Percentiles rank a stretch among this genome's conserved stretches.
Conservation (phyloP, 306 rosid genomes). For the Fragaria nilgerrensis region DNA sequence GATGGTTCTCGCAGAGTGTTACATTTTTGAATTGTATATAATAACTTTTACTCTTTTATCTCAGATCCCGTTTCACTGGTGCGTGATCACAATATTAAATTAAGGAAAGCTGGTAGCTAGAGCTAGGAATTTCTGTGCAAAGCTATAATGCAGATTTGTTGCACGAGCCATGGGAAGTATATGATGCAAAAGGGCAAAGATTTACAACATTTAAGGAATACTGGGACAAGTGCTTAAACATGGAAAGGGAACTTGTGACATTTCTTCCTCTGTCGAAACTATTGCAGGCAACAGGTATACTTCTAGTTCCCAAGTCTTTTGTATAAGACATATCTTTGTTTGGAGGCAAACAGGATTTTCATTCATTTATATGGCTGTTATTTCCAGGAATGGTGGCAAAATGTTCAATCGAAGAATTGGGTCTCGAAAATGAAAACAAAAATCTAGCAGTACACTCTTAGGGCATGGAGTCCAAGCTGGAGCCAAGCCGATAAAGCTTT, state of each 20-base stretch:
- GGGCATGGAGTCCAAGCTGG: slow-evolving; percentile 99
- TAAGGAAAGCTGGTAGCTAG: slow-evolving; percentile 57
- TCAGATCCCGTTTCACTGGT: slow-evolving; percentile 89
- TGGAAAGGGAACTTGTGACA: slow-evolving; percentile 52
- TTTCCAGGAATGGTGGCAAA: slow-evolving; percentile 46
- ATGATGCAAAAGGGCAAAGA: slow-evolving; percentile 61
- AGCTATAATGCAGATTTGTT: slow-evolving; percentile 88
- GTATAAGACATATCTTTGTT: background rate
- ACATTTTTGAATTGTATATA: background rate
- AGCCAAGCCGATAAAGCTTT: slow-evolving; percentile 68
- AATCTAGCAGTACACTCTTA: slow-evolving; percentile 80
- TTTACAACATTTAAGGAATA: slow-evolving; percentile 71
- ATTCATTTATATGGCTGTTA: slow-evolving; percentile 20
- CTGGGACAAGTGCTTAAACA: slow-evolving; percentile 71
- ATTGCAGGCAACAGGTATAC: slow-evolving; percentile 60
- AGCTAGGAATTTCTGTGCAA: slow-evolving; percentile 72
- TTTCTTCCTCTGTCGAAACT: slow-evolving; percentile 70
- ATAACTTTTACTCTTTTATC: background rate
- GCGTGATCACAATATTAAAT: slow-evolving; percentile 60
- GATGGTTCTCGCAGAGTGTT: background rate
- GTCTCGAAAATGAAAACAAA: slow-evolving; percentile 83
- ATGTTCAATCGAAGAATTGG: slow-evolving; percentile 61
- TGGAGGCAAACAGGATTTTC: background rate
- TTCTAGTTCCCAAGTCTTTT: background rate
- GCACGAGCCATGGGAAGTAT: slow-evolving; percentile 84